Conservation (phyloP, 805 yeast genomes). For the Saturnispora hagleri region DNA sequence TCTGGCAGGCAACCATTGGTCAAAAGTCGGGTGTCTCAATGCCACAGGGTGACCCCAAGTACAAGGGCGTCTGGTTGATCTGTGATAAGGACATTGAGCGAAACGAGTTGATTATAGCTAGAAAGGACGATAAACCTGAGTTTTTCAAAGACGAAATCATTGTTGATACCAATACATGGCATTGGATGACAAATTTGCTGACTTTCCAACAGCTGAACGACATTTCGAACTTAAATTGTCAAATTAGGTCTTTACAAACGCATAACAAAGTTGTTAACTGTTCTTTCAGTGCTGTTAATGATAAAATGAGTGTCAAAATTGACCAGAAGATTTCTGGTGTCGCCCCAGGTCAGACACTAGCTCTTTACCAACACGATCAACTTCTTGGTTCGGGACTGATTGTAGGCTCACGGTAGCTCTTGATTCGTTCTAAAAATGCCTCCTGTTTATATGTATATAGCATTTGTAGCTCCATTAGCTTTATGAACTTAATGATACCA, state of each 20-base stretch:
- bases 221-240: constrained; percentile 34
- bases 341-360: constrained; percentile 84
- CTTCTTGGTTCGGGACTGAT: constrained; percentile 60
- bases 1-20: constrained; percentile 95
- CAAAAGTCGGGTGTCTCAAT: constrained; percentile 70
- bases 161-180: constrained; percentile 33
- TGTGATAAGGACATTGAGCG: constrained; percentile 53
- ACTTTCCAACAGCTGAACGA: constrained; percentile 8
- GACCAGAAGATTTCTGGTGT: constrained; percentile 52
- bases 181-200: constrained; percentile 35
- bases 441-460: constrained; percentile 15
- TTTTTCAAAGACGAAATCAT: constrained; percentile 39
- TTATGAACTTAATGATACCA: constrained; percentile 10
- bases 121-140: constrained; percentile 51
- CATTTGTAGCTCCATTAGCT: constrained; percentile 14
- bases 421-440: neutral
- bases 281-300: constrained; percentile 5
- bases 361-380: constrained; percentile 54
- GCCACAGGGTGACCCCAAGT: constrained; percentile 81
- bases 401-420: neutral
- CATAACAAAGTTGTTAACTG: constrained; percentile 31
- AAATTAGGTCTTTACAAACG: constrained; percentile 65
- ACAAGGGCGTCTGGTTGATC: constrained; percentile 80
- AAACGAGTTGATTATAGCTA: constrained; percentile 74
- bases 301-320: constrained; percentile 31